A percentile compares a stretch with the other conserved stretches of the same genome.
phyloP scores from a whole-genome alignment of 1,284 basidiomycete species.

The Flammula alnicola region DNA sequence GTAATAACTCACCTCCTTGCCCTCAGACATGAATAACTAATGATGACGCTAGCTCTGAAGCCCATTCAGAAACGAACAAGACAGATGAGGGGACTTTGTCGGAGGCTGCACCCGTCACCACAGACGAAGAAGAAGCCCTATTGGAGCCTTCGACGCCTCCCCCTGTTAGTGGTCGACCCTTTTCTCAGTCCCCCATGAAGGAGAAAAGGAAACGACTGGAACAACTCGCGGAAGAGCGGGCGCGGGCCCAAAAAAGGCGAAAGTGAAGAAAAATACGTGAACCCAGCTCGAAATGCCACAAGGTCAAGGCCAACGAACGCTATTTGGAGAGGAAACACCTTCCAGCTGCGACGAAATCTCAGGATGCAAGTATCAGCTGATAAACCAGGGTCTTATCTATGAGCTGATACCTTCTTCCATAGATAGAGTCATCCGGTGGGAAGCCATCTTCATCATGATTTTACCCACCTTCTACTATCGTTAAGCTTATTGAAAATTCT shows the following conservation, averaged over 20 bases:
- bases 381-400: too few relatives aligned
- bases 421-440: too few relatives aligned
- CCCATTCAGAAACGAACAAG: conserved; percentile 7
- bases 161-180: conserved; percentile 22
- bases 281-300: too few relatives aligned
- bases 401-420: too few relatives aligned
- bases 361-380: too few relatives aligned
- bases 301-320: too few relatives aligned
- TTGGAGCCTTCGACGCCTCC: conserved; percentile 14
- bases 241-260: conserved; percentile 19
- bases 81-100: conserved; percentile 8
- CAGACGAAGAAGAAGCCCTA: conserved; percentile 10
- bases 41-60: conserved; percentile 11
- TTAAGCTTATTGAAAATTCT: too few relatives aligned
- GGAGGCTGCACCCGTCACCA: conserved; percentile 8
- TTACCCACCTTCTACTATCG: too few relatives aligned
- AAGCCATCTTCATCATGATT: too few relatives aligned
- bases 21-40: conserved; percentile 3
- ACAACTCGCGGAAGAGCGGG: conserved; percentile 33
- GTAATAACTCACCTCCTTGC: conserved; percentile 3
- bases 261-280: conserved; percentile 1
- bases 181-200: conserved; percentile 35
- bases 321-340: too few relatives aligned
- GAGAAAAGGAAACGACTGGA: conserved; percentile 44
- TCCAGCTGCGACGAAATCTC: too few relatives aligned